These are phyloP conservation scores for Bifiguratus adelaidae DNA, from an alignment of 192 early-diverging fungal species.

Conservation along the genomic window DNA sequence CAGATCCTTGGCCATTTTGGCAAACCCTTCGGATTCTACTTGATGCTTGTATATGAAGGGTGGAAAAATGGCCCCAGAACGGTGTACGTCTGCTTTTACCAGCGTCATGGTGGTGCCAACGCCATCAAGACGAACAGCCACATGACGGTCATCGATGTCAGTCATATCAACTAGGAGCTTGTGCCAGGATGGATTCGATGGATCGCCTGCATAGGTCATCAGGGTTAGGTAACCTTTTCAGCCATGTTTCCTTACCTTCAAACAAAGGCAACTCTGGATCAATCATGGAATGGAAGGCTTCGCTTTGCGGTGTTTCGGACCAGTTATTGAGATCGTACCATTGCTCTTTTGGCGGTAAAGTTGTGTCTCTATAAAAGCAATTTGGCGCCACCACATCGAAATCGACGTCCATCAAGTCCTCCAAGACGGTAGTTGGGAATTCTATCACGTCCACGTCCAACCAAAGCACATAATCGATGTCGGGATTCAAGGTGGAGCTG, in stretches of 20 bases:
- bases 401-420: slow-evolving; percentile 39
- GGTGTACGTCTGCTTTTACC: slow-evolving; percentile 53
- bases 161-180: slow-evolving; percentile 21
- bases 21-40: slow-evolving; percentile 66
- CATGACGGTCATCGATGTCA: slow-evolving; percentile 7
- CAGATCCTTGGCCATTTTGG: slow-evolving; percentile 53
- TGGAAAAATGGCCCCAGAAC: slow-evolving; percentile 53
- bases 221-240: neutral
- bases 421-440: slow-evolving; percentile 37
- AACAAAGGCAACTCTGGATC: slow-evolving; percentile 20
- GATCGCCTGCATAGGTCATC: too few relatives aligned
- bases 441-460: slow-evolving; percentile 47
- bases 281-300: slow-evolving; percentile 19
- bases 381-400: slow-evolving; percentile 48
- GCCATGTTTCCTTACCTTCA: slow-evolving; percentile 27
- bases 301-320: slow-evolving; percentile 45
- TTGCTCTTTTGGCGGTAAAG: slow-evolving; percentile 8
- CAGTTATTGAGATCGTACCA: slow-evolving; percentile 57
- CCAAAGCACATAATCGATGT: slow-evolving; percentile 49
- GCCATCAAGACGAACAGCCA: slow-evolving; percentile 43
- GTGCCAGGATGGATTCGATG: too few relatives aligned
- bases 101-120: slow-evolving; percentile 58
- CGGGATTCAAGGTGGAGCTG: slow-evolving; percentile 31
- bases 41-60: slow-evolving; percentile 49
- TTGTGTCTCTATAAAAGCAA: slow-evolving; percentile 33